Evolutionary conservation across 2,329 filamentous ascomycete genomes (phyloP).

Genomic region (Botryotinia globosa): DNA sequence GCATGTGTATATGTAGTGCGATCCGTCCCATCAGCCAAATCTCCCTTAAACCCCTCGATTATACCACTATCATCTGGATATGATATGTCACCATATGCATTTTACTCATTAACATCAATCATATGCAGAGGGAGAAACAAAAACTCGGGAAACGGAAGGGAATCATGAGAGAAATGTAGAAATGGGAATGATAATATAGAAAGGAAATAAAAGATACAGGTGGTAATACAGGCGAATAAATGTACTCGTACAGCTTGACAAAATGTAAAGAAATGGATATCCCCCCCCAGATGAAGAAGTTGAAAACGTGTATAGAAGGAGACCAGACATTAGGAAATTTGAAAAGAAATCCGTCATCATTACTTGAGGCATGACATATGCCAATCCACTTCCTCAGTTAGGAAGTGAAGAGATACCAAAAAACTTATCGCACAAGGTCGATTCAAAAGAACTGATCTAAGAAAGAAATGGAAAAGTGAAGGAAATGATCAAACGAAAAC

Average conservation of each 20-base stretch:
- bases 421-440: neutral
- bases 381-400: neutral
- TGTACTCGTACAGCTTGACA: neutral
- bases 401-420: neutral
- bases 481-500: neutral
- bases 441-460: neutral
- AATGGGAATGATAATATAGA: neutral
- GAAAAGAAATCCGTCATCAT: conserved; percentile 6
- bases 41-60: neutral
- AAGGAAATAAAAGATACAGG: neutral
- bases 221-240: conserved; percentile 4
- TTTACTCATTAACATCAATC: conserved; percentile 16
- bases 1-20: neutral
- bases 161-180: neutral
- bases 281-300: neutral
- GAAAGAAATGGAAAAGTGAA: neutral
- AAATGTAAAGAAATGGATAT: neutral
- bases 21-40: conserved; percentile 4
- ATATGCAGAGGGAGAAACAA: neutral
- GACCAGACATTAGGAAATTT: neutral
- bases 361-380: conserved; percentile 10
- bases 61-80: neutral
- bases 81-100: conserved; percentile 13
- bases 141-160: neutral
- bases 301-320: neutral